Conservation (phyloP, 148 eudicot species). For the Silene conica region DNA sequence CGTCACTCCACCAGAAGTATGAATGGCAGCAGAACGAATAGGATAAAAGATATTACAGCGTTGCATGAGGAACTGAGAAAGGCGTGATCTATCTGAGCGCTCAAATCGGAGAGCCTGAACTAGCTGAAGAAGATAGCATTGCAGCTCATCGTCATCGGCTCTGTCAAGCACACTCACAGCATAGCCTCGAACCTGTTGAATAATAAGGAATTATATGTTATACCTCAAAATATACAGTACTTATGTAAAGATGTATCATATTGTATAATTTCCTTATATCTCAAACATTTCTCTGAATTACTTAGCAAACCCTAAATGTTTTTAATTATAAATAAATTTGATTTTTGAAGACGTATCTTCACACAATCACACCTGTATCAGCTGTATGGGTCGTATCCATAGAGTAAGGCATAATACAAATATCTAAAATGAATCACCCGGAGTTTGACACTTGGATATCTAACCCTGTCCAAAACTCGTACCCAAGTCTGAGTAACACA, state of each 20-base stretch:
- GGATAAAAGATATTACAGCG: slow-evolving; percentile 54
- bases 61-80: slow-evolving; percentile 87
- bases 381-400: too few relatives aligned
- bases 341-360: too few relatives aligned
- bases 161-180: slow-evolving; percentile 94
- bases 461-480: not conserved
- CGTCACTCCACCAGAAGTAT: slow-evolving; percentile 8
- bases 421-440: too few relatives aligned
- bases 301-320: too few relatives aligned
- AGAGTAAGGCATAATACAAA: too few relatives aligned
- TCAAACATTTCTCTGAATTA: too few relatives aligned
- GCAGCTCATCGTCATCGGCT: slow-evolving; percentile 98
- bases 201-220: slow-evolving; percentile 13
- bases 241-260: not conserved
- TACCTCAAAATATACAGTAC: not conserved
- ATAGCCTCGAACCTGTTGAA: slow-evolving; percentile 86
- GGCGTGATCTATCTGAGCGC: slow-evolving; percentile 92
- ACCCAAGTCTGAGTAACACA: too few relatives aligned
- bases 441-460: too few relatives aligned
- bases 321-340: too few relatives aligned
- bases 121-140: slow-evolving; percentile 94
- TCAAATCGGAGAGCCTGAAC: slow-evolving; percentile 99
- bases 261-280: too few relatives aligned
- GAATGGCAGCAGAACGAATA: not conserved
- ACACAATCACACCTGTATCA: too few relatives aligned